Conservation (phyloP, 169 alveolate species). For the Neospora caninum region DNA sequence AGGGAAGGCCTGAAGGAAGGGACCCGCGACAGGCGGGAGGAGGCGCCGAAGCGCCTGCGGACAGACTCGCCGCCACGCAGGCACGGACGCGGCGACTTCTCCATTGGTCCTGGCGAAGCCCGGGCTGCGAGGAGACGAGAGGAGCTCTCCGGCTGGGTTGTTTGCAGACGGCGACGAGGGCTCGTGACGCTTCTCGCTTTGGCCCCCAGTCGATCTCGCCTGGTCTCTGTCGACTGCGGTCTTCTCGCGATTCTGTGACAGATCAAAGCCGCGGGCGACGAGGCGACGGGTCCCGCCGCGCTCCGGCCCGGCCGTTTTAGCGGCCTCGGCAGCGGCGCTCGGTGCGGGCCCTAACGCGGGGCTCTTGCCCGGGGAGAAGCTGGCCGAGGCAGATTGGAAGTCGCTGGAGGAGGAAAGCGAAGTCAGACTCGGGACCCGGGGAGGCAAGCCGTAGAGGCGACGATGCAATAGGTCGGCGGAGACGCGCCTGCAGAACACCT, state of each 20-base stretch:
- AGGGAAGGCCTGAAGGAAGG: slow-evolving; percentile 28
- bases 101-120: background rate
- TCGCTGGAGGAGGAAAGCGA: background rate
- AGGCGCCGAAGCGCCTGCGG: background rate
- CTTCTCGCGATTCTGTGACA: too few species aligned
- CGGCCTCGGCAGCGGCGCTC: background rate
- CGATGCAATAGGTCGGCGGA: background rate
- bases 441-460: slow-evolving; percentile 20
- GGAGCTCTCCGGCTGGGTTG: too few species aligned
- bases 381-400: too few species aligned
- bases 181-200: too few species aligned
- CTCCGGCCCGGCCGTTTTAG: too few species aligned
- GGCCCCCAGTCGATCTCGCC: too few species aligned
- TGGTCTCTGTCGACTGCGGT: too few species aligned
- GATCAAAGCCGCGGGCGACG: too few species aligned
- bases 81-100: background rate
- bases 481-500: background rate
- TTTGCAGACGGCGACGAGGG: too few species aligned
- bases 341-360: background rate
- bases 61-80: background rate
- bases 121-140: background rate
- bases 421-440: background rate
- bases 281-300: too few species aligned
- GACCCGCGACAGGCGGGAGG: slow-evolving; percentile 2
- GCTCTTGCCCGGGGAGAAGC: background rate